Base-by-base conservation (phyloP, 2,329 filamentous ascomycete genomes). In the Thyridium curvatum region DNA sequence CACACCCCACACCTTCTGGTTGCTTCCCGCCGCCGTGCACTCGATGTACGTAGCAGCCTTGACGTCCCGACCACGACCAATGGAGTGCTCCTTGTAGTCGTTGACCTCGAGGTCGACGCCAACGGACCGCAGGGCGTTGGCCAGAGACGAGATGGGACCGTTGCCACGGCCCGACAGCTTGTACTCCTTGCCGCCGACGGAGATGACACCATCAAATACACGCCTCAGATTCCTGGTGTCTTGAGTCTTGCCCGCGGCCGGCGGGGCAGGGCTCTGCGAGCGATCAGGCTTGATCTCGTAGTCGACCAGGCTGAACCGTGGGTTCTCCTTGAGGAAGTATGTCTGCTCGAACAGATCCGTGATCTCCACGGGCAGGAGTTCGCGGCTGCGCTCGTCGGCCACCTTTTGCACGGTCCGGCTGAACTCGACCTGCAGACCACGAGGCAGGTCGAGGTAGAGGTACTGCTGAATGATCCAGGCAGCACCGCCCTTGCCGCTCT, bases 41-140 rank as follows among this genome's bases (percentile, higher is more conserved):
- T 96, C 86, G 47, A 97, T 94, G 58, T 94, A 97, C 3, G 90
- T 87, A 2, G 89, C 91, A n/a, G 91, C 91, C 69, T 94, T 94
- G 49, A 91, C 87, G 44, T 88, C 79, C 41, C 80, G 77, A 44
- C 86, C 87, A 37, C 74, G 71, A 48, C 88, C 88, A 50, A 97
- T 89, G 18, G 90, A 84, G 64, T 97, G 91, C 63, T 97, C 93
- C 70, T 94, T 95, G 71, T 97, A 97, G 60, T 96, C 88, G 34
- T 82, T 78, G 37, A 97, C 88, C 56, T 97, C 91, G 17, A 97
- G 71, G 54, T 94, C 83, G 46, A 97, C 83, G 42, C 87, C 86
- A 28, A 97, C 66, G 13, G 72, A 72, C 51, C 79, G 77, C 32
- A 98, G 73, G 13, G 90, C 91, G 52, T 88, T 82, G 2, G 87